Evolutionary conservation across 768 basidiomycete genomes (phyloP), one percentile per base, ranked within the genome.

Genomic region (Tulasnella calospora): DNA sequence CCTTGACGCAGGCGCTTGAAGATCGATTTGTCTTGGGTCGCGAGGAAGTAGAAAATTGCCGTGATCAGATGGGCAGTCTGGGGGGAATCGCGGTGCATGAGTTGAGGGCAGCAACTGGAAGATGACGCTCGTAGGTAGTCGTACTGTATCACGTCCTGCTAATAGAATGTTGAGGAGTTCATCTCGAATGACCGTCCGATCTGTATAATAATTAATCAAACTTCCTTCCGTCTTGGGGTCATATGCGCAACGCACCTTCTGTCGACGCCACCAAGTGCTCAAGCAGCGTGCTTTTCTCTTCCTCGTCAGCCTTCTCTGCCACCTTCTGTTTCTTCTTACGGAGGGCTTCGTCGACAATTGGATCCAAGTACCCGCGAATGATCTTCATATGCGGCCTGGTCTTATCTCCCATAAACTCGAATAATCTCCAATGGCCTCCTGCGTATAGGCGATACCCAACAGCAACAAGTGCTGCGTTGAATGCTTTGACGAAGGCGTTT

Each of bases 81-180:
- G 27, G 79, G 15, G 76, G 35, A 12, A 40, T 30, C 27, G 38
- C 33, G 55, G 61, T 67, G 21, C 36, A 72, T 21, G 23, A 17
- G 35, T 21, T 4, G 40, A 6, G 35, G 40, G 23, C 10, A n/a
- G 35, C 9, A 33, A 9, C 51, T 23, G 23, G 51, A 10, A 38
- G 12, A 17, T 33, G 9, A 75, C n/a, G 70, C 71, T 78, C 67
- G 76, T 69, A 71, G 47, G 35, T 23, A 71, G 88, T 70, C 61
- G 67, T 69, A 92, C 92, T 44, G 94, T 94, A 84, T 95, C 94
- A 77, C 94, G 84, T 27, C 92, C 88, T 8, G 94, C 94, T 10
- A 94, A 85, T 1, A 95, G 85, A 83, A 94, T 89, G 82, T 89
- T 94, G 73, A 94, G 86, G 15, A 94, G 84, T 80, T 95, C 91